Conservation (phyloP, 352 stramenopile species). For the Phytophthora syringae region DNA sequence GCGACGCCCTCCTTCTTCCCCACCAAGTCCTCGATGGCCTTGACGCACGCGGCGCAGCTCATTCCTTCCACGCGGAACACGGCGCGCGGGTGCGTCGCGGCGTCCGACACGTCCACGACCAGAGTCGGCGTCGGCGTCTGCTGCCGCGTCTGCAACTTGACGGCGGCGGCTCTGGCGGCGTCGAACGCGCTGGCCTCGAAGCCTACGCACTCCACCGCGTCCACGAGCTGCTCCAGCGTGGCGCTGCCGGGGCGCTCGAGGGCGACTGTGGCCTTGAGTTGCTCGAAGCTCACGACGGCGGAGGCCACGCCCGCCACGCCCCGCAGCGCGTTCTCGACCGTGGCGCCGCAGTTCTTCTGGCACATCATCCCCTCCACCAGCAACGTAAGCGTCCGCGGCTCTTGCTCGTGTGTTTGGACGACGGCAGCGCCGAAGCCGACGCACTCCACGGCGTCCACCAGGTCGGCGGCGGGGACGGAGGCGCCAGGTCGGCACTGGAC, state of each 20-base stretch:
- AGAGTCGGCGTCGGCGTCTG: constrained; percentile 2
- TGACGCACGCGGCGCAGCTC: constrained; percentile 88
- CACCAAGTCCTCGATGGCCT: constrained; percentile 86
- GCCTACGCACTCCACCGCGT: constrained; percentile 82
- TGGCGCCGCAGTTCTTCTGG: constrained; percentile 96
- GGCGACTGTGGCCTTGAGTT: constrained; percentile 67
- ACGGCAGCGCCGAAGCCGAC: constrained; percentile 80
- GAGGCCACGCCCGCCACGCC: constrained; percentile 71
- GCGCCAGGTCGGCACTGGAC: constrained; percentile 58
- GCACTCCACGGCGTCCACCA: constrained; percentile 79
- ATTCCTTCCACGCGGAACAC: constrained; percentile 88
- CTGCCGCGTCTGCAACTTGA: constrained; percentile 49
- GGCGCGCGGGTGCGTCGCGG: constrained; percentile 57
- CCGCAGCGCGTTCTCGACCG: constrained; percentile 83
- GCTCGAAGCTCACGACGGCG: constrained; percentile 74
- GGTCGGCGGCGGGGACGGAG: constrained; percentile 42
- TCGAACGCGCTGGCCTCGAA: constrained; percentile 70
- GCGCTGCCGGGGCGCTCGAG: constrained; percentile 50
- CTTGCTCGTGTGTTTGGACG: too few relatives aligned
- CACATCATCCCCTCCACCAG: constrained; percentile 94
- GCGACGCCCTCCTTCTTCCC: constrained; percentile 67
- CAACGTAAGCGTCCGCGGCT: background rate
- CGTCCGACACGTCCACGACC: constrained; percentile 41
- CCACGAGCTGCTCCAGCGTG: constrained; percentile 69
- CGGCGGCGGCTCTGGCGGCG: constrained; percentile 54